A percentile compares a stretch with the other conserved stretches of the same genome.
phyloP scores from a whole-genome alignment of 2,329 filamentous ascomycete species.

The Macroventuria anomochaeta region DNA sequence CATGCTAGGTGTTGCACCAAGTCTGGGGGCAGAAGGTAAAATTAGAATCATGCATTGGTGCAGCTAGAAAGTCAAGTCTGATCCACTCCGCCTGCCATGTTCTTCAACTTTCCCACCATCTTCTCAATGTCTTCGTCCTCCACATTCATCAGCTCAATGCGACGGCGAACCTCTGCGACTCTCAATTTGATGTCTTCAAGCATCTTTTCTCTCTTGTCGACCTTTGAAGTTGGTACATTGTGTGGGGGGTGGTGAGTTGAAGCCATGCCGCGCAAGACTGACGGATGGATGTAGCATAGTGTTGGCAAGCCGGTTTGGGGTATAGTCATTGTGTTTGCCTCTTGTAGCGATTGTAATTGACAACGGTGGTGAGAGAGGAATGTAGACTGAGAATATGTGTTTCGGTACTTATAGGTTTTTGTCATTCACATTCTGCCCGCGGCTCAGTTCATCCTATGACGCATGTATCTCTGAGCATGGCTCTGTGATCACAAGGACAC shows the following conservation, averaged over 20 bases:
- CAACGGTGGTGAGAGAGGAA: not conserved
- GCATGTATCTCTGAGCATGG: too few species aligned
- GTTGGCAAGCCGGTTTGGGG: not conserved
- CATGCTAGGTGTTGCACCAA: too few species aligned
- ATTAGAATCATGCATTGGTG: too few species aligned
- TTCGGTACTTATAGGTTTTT: too few species aligned
- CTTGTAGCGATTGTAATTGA: not conserved
- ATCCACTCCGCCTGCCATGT: too few species aligned
- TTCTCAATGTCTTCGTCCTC: slow-evolving; percentile 1
- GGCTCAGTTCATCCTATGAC: not conserved
- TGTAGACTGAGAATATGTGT: too few species aligned
- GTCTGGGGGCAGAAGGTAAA: too few species aligned
- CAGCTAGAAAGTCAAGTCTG: too few species aligned
- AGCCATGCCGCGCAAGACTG: not conserved
- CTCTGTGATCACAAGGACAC: not conserved
- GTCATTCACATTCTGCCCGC: not conserved
- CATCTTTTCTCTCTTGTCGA: not conserved
- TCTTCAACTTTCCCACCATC: not conserved
- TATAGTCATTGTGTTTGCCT: not conserved
- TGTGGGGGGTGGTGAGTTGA: not conserved
- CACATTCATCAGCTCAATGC: not conserved
- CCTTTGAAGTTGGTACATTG: not conserved
- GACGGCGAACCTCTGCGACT: not conserved
- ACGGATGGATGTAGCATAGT: not conserved
- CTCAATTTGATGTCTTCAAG: not conserved